These are phyloP conservation scores for Biscogniauxia sp. DNA, from an alignment of 2,329 filamentous ascomycete genomes.

Conservation along the genomic window DNA sequence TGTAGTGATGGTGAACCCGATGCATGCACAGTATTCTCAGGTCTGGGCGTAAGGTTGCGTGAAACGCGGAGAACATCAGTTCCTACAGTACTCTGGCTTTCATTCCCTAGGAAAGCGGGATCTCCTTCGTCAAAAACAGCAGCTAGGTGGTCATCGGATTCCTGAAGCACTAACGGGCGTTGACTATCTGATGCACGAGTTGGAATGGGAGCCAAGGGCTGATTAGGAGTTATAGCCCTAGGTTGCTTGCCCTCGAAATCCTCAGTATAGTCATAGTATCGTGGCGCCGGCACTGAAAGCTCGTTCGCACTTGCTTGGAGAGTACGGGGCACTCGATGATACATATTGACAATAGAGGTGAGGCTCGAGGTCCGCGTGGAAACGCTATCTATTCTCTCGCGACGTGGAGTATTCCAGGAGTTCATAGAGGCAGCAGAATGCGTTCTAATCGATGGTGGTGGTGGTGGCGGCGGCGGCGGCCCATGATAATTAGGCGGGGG, in stretches of 20 bases:
- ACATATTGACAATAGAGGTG: slow-evolving; percentile 51
- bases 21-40: slow-evolving; percentile 5
- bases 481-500: slow-evolving; percentile 21
- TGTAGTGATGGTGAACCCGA: slow-evolving; percentile 9
- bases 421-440: slow-evolving; percentile 37
- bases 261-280: slow-evolving; percentile 54
- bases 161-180: slow-evolving; percentile 22
- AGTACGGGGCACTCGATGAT: slow-evolving; percentile 32
- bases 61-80: slow-evolving; percentile 4
- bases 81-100: slow-evolving; percentile 19
- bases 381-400: slow-evolving; percentile 33
- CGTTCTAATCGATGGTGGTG: slow-evolving; percentile 25
- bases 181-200: slow-evolving; percentile 18
- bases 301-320: slow-evolving; percentile 22
- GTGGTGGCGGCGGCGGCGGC: slow-evolving; percentile 12
- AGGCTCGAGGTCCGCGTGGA: slow-evolving; percentile 47
- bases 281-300: slow-evolving; percentile 30
- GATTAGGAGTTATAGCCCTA: slow-evolving; percentile 13
- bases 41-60: slow-evolving; percentile 3
- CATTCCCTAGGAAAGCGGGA: slow-evolving; percentile 23
- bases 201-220: slow-evolving; percentile 21
- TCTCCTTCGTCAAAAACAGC: slow-evolving; percentile 23
- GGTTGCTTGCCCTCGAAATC: slow-evolving; percentile 41
- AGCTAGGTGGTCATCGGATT: slow-evolving; percentile 24
- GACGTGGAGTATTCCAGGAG: slow-evolving; percentile 30